Evolutionary conservation across 352 stramenopile species (phyloP), one percentile per base, ranked within the genome.

Genomic region (Plasmopara halstedii): DNA sequence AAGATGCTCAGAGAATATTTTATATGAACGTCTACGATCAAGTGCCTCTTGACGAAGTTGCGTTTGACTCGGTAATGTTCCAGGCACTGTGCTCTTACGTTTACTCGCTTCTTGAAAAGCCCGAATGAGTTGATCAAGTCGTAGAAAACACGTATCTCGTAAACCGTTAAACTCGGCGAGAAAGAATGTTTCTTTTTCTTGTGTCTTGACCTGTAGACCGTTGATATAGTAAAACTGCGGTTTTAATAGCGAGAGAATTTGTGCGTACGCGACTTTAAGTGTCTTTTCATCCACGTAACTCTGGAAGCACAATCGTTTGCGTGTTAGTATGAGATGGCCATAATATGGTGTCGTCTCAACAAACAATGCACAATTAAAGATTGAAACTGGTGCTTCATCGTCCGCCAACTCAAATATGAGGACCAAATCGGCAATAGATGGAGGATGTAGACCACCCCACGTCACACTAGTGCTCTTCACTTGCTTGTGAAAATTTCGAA

Each of bases 181-280:
- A 47, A 86, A 89, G 52, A 78, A 82, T 10, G 77, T 83, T 23
- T 80, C 64, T 34, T 77, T 74, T 25, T 56, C 46, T 27, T 75
- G 74, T 4, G 70, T 83, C 48, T 84, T 86, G 47, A 90, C 58
- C 36, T 90, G 75, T 19, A 90, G 48, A 0, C 74, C 78, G 41
- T 86, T 90, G 51, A 90, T 88, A 52, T 87, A 90, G 56, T 90
- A 87, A 36, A 90, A 88, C 56, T 85, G 69, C 8, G 78, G 78
- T 52, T 90, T 87, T 35, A 88, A 42, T n/a, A 90, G 58, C 42
- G 70, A 77, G 18, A 73, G 43, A 15, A 90, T 63, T 34, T 79
- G 61, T 0, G 63, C 63, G 33, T 81, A 90, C 47, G 70, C 43
- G 11, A 90, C 60, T 48, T 80, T 83, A 46, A 76, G 54, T n/a